Evolutionary conservation across 345 rosid genomes (phyloP).

Genomic region (Rubroshorea leprosula): DNA sequence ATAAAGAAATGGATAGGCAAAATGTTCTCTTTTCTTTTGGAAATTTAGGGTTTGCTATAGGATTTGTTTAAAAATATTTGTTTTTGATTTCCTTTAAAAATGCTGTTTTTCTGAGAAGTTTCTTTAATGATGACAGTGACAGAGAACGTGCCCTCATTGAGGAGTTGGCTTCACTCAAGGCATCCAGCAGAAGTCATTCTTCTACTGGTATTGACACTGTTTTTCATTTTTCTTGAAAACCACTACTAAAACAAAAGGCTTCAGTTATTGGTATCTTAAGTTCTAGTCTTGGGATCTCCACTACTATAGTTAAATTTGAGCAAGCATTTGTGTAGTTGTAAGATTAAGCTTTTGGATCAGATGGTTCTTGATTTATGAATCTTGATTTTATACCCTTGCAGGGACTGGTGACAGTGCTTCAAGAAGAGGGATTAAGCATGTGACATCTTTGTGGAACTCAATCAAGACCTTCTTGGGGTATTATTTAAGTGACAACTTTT

Average conservation of each 20-base stretch:
- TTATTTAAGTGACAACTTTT: neutral
- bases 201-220: constrained; percentile 26
- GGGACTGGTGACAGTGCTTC: constrained; percentile 26
- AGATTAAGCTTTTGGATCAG: neutral
- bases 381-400: constrained; percentile 8
- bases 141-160: constrained; percentile 57
- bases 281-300: no score
- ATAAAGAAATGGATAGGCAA: no score
- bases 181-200: constrained; percentile 31
- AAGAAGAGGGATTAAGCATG: constrained; percentile 13
- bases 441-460: constrained; percentile 36
- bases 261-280: no score
- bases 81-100: constrained; percentile 3
- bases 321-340: no score
- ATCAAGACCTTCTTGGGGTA: constrained; percentile 43
- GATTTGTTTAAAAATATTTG: neutral
- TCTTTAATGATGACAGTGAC: constrained; percentile 33
- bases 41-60: no score
- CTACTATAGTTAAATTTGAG: no score
- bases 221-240: neutral
- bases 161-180: constrained; percentile 55
- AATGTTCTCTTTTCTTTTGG: no score
- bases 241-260: neutral
- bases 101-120: neutral
- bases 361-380: neutral